Percentiles rank a stretch among this genome's conserved stretches.
Conservation (phyloP, 148 eudicot species). For the Talinum fruticosum region DNA sequence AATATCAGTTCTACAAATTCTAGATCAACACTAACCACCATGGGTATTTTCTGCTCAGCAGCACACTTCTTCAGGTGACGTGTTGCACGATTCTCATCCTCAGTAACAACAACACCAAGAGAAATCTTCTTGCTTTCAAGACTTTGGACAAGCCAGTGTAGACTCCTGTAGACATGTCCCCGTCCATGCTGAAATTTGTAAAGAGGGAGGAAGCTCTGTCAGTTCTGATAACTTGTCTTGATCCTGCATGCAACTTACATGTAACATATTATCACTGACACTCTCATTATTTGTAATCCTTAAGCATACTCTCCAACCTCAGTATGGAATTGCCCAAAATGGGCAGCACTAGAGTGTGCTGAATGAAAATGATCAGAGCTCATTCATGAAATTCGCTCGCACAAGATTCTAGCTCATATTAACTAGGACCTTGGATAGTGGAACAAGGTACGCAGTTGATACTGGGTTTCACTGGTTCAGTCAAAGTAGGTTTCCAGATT, state of each 20-base stretch:
- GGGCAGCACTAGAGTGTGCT: neutral
- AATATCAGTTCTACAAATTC: neutral
- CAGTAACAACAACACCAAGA: conserved; percentile 52
- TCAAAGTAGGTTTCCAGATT: neutral
- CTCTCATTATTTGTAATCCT: neutral
- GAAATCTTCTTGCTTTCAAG: conserved; percentile 47
- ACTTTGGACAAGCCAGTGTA: conserved; percentile 60
- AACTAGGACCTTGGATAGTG: neutral
- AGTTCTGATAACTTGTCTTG: conserved; percentile 8
- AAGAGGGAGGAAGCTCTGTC: conserved; percentile 16
- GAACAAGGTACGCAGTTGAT: neutral
- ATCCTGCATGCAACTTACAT: neutral
- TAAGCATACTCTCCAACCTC: neutral
- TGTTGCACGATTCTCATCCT: conserved; percentile 54
- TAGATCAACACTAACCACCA: conserved; percentile 46
- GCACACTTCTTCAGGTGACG: conserved; percentile 86
- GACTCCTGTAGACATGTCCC: conserved; percentile 67
- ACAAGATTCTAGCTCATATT: neutral
- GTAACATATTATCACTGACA: neutral
- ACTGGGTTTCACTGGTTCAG: neutral
- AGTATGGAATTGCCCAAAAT: neutral
- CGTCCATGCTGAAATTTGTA: conserved; percentile 62
- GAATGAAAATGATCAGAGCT: neutral
- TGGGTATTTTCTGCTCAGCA: conserved; percentile 59
- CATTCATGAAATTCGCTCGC: neutral